Evolutionary conservation across 805 yeast genomes (phyloP), one percentile per base, ranked within the genome.

Genomic region (Tetrapisispora arboricola): DNA sequence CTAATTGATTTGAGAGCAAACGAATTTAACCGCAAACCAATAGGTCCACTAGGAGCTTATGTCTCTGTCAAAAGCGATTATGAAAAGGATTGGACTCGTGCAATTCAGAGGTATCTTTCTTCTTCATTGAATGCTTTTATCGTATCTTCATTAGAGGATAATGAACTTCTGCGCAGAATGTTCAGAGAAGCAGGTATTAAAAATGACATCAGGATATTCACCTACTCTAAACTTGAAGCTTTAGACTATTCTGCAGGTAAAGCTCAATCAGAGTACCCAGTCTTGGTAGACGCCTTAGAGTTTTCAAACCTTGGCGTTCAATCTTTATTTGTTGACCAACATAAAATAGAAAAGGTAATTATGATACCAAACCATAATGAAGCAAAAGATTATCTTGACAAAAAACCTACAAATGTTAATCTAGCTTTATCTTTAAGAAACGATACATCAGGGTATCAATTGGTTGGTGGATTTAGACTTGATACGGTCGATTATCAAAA

Each of bases 21-120:
- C 0, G 50, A 59, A 13, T 78, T 73, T 68, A 68, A 67, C 15
- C 50, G 58, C 2, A 53, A 53, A 27, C 94, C 95, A 0, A 58
- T 80, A 15, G 97, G 97, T 0, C 98, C 98, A 0, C 47, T 90
- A 2, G 96, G 95, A 1, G 48, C 67, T 3, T 63, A 64, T 44
- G 66, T 86, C 2, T 66, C 72, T 4, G 64, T 90, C 12, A 81
- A 76, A 51, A 56, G 63, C 1, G 77, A 71, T 8, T 74, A 61
- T 49, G 61, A 67, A 17, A 47, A 52, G 32, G n/a, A 34, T n/a
- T 88, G 86, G 86, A 61, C 70, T 5, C 71, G 71, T 19, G 58
- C 81, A 4, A 54, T 88, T 6, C 94, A 84, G 50, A 58, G 74
- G 0, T 54, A 67, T 1, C 55, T 86, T 24, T 68, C 68, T 2